Conservation (phyloP, 1,284 basidiomycete genomes). For the Pseudozyma flocculosa region DNA sequence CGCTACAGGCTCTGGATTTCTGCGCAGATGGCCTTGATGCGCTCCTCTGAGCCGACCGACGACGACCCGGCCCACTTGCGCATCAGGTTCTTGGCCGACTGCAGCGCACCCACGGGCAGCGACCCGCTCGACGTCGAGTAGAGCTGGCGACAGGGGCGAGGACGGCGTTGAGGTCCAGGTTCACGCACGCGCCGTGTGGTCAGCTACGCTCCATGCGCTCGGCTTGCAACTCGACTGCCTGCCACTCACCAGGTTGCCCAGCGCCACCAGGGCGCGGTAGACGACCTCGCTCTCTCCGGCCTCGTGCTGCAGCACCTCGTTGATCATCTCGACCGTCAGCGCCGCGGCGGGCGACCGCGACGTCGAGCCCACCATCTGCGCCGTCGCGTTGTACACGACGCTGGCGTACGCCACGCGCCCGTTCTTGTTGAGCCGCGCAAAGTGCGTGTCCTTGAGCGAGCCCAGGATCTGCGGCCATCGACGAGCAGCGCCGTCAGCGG, state of each 20-base stretch:
- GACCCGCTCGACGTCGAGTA: not conserved
- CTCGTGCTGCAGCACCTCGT: conserved; percentile 58
- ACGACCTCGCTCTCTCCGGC: conserved; percentile 75
- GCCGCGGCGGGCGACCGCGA: conserved; percentile 11
- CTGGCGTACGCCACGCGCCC: conserved; percentile 75
- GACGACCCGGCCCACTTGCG: not conserved
- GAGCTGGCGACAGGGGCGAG: not conserved
- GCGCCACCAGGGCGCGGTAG: conserved; percentile 79
- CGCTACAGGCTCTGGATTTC: conserved; percentile 1
- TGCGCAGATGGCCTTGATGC: not conserved
- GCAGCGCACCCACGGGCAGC: not conserved
- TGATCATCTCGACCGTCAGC: conserved; percentile 34
- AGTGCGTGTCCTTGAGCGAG: conserved; percentile 32
- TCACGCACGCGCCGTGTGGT: too few species aligned
- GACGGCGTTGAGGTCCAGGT: too few species aligned
- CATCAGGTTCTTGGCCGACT: not conserved
- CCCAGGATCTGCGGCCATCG: conserved; percentile 14
- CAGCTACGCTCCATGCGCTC: too few species aligned
- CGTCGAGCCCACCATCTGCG: conserved; percentile 15
- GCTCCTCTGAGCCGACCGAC: not conserved
- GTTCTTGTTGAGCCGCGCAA: conserved; percentile 65
- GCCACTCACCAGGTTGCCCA: conserved; percentile 80
- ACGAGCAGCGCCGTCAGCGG: too few species aligned
- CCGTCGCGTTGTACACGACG: conserved; percentile 68
- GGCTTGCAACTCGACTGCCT: too few species aligned